Evolutionary conservation across 345 rosid species (phyloP), one percentile per base, ranked within the genome.

Genomic region (Acer negundo): DNA sequence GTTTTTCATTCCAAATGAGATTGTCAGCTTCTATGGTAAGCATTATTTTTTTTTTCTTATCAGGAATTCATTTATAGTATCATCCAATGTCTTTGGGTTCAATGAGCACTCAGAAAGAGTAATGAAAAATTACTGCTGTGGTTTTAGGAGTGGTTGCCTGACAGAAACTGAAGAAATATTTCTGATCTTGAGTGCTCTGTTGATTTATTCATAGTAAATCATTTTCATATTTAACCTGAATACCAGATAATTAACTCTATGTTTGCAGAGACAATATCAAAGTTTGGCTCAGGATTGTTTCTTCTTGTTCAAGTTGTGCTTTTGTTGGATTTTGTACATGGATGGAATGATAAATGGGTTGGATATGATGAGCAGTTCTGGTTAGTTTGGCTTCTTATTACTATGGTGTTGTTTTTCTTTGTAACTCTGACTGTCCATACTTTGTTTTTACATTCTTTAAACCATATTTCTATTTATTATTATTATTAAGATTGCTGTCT

Each of bases 341-440:
- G 97, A 69, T 97, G 99, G 99, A 97, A 97, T 90, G 98, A 97
- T 83, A 94, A 90, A 67, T 97, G 97, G 98, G 97, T 93, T 82
- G 96, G 94, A 83, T 97, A 97, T 53, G 92, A 89, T 31, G 97
- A 97, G 83, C 95, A 91, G 87, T 97, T 97, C 86, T 97, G 99
- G 99, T 97, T 76, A 89, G 99, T 88, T 12, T 63, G 26, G 9
- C 59, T 2, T 31, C 28, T 73, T 28, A 8, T 65, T 28, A 1
- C 47, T 63, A 56, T 78, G n/a, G 20, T 19, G 9, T 4, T 58
- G 12, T 69, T 26, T 56, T 12, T 17, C 62, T 58, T 53, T 22
- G 12, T 28, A 12, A 19, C 58, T 63, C 19, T 56, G 42, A 28
- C 55, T 28, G 49, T 16, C 51, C 56, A 4, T 20, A 10, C 61